phyloP scores from a whole-genome alignment of 768 basidiomycete species.

The Mycena olivaceomarginata region DNA sequence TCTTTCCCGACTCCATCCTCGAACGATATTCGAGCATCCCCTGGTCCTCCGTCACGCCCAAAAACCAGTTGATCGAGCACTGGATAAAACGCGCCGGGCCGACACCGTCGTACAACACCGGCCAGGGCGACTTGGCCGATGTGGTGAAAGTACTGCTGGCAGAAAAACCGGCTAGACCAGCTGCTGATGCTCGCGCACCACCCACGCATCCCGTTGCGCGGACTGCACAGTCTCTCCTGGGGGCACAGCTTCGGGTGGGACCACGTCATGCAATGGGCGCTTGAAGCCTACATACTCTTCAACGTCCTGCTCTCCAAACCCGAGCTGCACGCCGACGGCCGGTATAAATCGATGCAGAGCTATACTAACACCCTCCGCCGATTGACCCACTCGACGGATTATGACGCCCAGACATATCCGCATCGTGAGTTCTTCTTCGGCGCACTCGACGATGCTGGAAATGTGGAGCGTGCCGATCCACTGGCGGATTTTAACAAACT shows the following conservation, averaged over 20 bases:
- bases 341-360: slow-evolving; percentile 48
- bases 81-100: slow-evolving; percentile 52
- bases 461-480: slow-evolving; percentile 23
- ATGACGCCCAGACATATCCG: slow-evolving; percentile 55
- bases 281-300: slow-evolving; percentile 59
- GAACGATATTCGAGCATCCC: slow-evolving; percentile 52
- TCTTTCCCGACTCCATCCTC: slow-evolving; percentile 56
- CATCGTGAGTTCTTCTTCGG: slow-evolving; percentile 53
- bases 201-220: slow-evolving; percentile 54
- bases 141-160: slow-evolving; percentile 60
- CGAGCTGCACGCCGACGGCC: slow-evolving; percentile 50
- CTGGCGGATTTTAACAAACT: slow-evolving; percentile 49
- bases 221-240: slow-evolving; percentile 50
- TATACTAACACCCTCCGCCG: slow-evolving; percentile 47
- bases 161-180: slow-evolving; percentile 54
- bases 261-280: slow-evolving; percentile 52
- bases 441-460: slow-evolving; percentile 2
- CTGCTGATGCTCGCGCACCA: slow-evolving; percentile 62
- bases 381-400: slow-evolving; percentile 48
- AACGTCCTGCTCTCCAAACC: slow-evolving; percentile 57
- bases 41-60: slow-evolving; percentile 44
- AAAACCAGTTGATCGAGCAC: slow-evolving; percentile 54
- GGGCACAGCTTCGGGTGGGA: slow-evolving; percentile 59
- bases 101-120: slow-evolving; percentile 41
- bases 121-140: slow-evolving; percentile 54